phyloP scores from a whole-genome alignment of 2,329 filamentous ascomycete species.

The Clarireedia monteithiana region DNA sequence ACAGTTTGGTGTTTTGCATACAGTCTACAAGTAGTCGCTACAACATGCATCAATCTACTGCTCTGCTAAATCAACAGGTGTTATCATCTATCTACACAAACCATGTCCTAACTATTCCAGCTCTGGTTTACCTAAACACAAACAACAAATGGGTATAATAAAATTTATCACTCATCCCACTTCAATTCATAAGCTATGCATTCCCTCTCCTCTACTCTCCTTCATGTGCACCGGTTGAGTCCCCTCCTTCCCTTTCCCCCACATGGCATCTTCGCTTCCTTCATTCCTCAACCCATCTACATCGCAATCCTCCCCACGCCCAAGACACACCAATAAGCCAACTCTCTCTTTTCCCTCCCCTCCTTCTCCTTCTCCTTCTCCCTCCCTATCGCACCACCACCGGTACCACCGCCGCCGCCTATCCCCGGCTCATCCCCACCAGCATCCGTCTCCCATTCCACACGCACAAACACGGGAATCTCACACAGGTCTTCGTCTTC shows the following conservation, averaged over 20 bases:
- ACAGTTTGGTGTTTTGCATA: too few relatives aligned
- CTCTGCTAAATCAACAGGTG: too few relatives aligned
- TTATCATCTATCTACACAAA: too few relatives aligned
- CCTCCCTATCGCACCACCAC: constrained; percentile 22
- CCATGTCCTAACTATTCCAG: too few relatives aligned
- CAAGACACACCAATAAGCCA: constrained; percentile 93
- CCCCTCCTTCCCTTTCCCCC: neutral
- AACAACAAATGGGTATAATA: neutral
- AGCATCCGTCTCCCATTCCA: constrained; percentile 77
- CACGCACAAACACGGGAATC: constrained; percentile 86
- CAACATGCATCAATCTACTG: too few relatives aligned
- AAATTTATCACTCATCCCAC: too few relatives aligned
- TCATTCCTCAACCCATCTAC: neutral
- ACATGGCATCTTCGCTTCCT: neutral
- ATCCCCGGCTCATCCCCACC: constrained; percentile 46
- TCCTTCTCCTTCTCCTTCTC: constrained; percentile 44
- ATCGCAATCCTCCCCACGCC: constrained; percentile 70
- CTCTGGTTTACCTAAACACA: neutral
- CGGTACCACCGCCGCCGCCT: constrained; percentile 43
- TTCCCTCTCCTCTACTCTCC: too few relatives aligned
- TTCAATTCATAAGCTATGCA: too few relatives aligned
- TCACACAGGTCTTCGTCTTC: constrained; percentile 45
- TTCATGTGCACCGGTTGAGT: too few relatives aligned
- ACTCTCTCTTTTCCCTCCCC: constrained; percentile 69
- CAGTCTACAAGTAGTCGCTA: too few relatives aligned